Evolutionary conservation across 306 rosid species (phyloP), one percentile per base, ranked within the genome.

Genomic region (Vigna trinervia): DNA sequence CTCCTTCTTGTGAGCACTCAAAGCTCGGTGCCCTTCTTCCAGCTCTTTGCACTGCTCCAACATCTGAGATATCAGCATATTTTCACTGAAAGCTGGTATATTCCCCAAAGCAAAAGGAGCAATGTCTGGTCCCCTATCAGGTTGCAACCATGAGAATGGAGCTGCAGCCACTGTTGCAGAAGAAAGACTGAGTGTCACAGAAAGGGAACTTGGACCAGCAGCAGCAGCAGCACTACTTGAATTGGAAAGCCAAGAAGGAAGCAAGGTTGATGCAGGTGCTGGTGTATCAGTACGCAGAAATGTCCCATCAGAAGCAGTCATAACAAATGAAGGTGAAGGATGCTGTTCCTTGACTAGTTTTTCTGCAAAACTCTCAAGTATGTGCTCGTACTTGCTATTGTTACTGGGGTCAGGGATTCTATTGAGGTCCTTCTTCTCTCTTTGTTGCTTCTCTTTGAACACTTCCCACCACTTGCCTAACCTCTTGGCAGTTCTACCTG

Each of bases 401-500:
- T 86, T 83, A 30, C 89, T 69, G 0, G 96, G 96, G 60, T 82
- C 86, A 7, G 76, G 65, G 3, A 78, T 63, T 74, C 73, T 90
- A 20, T 61, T 82, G 75, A 81, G 87, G 71, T 83, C 96, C 56
- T 86, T 87, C 13, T 86, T 88, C 78, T 88, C 94, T 77, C 90
- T 90, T 73, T 86, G 92, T 71, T 92, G 93, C 81, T 90, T 92
- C 82, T 90, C 97, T 64, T 88, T 88, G 86, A 92, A 90, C 15
- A 92, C 96, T 81, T 92, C 97, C 97, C 97, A 92, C 96, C 96
- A 92, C 96, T 92, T 92, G 15, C 97, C 97, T 76, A 90, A 79
- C 63, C 77, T 41, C 77, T 90, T 90, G 4, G 94, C 92, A 20
- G 94, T 90, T 3, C 89, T 82, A 34, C 94, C 94, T 0, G 90